Percentiles rank a stretch among this genome's conserved stretches.
Evolutionary conservation across 2,329 filamentous ascomycete species (phyloP).

Genomic region (Huntiella moniliformis): DNA sequence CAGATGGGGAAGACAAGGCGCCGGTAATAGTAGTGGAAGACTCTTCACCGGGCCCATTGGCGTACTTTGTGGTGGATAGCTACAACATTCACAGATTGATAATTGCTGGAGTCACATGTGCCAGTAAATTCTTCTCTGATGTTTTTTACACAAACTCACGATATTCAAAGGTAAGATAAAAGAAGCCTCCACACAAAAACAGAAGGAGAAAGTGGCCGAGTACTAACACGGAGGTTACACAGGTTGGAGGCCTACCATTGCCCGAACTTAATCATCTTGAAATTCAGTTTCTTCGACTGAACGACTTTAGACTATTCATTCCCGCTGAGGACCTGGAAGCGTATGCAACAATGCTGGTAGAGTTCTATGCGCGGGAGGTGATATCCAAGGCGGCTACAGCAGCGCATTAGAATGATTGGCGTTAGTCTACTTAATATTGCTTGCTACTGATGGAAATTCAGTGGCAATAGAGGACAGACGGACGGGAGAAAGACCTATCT

Average conservation of each 20-base stretch:
- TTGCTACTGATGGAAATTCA: no score
- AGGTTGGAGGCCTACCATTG: conserved; percentile 88
- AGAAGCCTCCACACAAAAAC: not conserved
- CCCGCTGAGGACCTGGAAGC: conserved; percentile 90
- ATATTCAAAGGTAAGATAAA: conserved; percentile 74
- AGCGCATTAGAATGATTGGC: no score
- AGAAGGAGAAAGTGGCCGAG: not conserved
- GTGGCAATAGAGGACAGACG: no score
- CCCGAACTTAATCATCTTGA: conserved; percentile 91
- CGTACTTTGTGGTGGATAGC: conserved; percentile 85
- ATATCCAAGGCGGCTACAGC: conserved; percentile 22
- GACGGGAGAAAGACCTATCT: no score
- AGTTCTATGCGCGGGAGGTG: conserved; percentile 89
- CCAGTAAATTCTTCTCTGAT: conserved; percentile 98
- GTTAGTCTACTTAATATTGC: no score
- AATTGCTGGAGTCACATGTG: conserved; percentile 91
- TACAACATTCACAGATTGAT: conserved; percentile 96
- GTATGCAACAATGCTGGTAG: conserved; percentile 95
- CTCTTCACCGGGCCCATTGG: conserved; percentile 16
- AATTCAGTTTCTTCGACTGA: conserved; percentile 83
- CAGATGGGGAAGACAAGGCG: not conserved
- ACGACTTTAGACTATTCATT: conserved; percentile 86
- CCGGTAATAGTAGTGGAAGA: not conserved
- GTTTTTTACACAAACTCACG: conserved; percentile 98
- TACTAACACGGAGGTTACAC: conserved; percentile 10